These are phyloP conservation scores for Penicillium paneum DNA, from an alignment of 2,329 filamentous ascomycete genomes.

Conservation along the genomic window DNA sequence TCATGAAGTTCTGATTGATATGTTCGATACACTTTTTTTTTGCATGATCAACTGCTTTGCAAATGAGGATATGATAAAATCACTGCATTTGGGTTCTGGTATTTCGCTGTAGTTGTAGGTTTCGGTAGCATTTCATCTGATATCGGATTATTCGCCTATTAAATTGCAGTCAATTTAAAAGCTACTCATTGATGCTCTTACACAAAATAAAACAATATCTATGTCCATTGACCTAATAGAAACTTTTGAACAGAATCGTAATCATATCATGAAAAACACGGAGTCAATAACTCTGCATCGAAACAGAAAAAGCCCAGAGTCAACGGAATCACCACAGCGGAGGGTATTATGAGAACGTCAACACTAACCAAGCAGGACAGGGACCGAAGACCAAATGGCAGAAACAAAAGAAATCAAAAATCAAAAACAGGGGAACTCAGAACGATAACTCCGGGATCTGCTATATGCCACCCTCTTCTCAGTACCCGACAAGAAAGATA, in stretches of 20 bases:
- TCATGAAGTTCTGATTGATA: constrained; percentile 12
- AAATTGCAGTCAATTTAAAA: neutral
- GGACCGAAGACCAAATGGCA: constrained; percentile 11
- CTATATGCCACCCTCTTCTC: constrained; percentile 6
- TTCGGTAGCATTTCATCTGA: neutral
- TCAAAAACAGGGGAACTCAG: neutral
- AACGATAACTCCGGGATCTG: constrained; percentile 11
- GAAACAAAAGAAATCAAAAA: constrained; percentile 2
- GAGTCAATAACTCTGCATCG: constrained; percentile 7
- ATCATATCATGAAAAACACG: constrained; percentile 9
- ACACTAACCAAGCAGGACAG: constrained; percentile 10
- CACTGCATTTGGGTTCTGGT: neutral
- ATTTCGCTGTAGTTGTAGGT: neutral
- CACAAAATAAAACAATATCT: constrained; percentile 1
- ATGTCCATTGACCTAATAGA: constrained; percentile 9
- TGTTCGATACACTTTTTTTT: constrained; percentile 9
- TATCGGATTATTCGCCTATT: neutral
- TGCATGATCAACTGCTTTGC: neutral
- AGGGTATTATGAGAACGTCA: constrained; percentile 12
- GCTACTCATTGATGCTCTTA: neutral
- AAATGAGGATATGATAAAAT: constrained; percentile 3
- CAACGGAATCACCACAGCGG: constrained; percentile 13
- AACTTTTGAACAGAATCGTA: constrained; percentile 14
- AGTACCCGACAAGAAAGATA: neutral
- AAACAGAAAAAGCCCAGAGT: constrained; percentile 4